Evolutionary conservation across 805 yeast species (phyloP), one percentile per base, ranked within the genome.

Genomic region (Metschnikowia proteae): DNA sequence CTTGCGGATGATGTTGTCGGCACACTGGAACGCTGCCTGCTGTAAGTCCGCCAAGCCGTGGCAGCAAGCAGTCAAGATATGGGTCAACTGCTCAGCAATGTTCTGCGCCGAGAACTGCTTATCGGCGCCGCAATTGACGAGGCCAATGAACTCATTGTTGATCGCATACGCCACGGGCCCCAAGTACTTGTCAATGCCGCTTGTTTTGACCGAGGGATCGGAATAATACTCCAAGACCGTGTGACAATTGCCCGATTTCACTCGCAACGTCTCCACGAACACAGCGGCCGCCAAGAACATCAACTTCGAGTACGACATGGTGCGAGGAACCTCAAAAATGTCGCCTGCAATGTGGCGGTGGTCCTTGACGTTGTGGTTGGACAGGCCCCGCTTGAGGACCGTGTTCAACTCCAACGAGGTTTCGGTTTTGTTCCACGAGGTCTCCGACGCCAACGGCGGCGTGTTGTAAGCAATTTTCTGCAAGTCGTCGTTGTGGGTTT

Each of bases 341-440:
- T 73, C 75, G 22, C 78, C 75, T 46, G 86, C 69, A 25, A 79
- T 76, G 45, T 78, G 83, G 48, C 82, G 82, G 63, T 90, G 96
- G 51, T 83, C 81, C 63, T 82, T 86, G 42, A 86, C 82, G 51
- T 87, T 87, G 49, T 81, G 83, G 58, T 86, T 86, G 1, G 96
- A 87, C 0, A 96, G 84, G 10, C 96, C 96, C 52, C 98, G 78
- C 61, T 96, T 80, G 46, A 94, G 74, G 28, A 94, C 89, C 1
- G 96, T 85, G 62, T 94, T 94, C 73, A 94, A 77, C 60, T 94
- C 97, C 53, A 94, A 75, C 2, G 96, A 88, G 17, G 96, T 88
- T 63, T 94, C 99, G 9, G 92, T 84, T 60, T 90, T 83, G 61
- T 85, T 83, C 66, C 66, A 62, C 1, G 63, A 55, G 6, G 61